A percentile compares a stretch with the other conserved stretches of the same genome.
Conservation (phyloP, 2,329 filamentous ascomycete species). For the Curvularia sp. region DNA sequence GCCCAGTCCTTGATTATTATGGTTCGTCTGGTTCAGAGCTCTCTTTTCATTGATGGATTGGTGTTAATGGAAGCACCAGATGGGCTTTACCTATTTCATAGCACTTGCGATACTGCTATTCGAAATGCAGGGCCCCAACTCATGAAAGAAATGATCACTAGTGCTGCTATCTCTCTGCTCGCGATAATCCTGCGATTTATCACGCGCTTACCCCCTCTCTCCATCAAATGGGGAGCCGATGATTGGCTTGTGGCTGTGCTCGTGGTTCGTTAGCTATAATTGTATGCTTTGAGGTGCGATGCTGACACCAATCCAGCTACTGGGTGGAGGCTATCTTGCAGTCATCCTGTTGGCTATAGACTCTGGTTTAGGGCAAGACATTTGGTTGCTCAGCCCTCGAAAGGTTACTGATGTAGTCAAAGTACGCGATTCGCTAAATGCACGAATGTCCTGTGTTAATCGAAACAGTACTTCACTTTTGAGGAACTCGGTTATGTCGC, state of each 20-base stretch:
- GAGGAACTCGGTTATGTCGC: background rate
- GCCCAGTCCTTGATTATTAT: conserved; percentile 3
- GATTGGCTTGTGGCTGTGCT: background rate
- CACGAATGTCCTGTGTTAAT: background rate
- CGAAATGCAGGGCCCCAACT: background rate
- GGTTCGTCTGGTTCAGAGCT: background rate
- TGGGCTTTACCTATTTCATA: background rate
- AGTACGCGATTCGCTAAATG: background rate
- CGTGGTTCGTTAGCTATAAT: background rate
- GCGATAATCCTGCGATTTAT: background rate
- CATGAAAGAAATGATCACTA: background rate
- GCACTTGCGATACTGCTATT: background rate
- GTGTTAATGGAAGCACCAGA: background rate
- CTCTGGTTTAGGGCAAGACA: background rate
- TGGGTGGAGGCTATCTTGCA: background rate
- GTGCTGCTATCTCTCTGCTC: background rate
- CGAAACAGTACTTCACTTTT: background rate
- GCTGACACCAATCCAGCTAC: background rate
- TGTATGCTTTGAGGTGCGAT: background rate
- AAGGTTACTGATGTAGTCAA: background rate
- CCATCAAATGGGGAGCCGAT: background rate
- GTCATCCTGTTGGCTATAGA: background rate
- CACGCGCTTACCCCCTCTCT: conserved; percentile 1
- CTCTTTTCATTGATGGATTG: background rate
- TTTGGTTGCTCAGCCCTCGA: background rate